Evolutionary conservation across 2,329 filamentous ascomycete genomes (phyloP), one percentile per base, ranked within the genome.

Genomic region (Ophiocordyceps camponoti-saundersi): DNA sequence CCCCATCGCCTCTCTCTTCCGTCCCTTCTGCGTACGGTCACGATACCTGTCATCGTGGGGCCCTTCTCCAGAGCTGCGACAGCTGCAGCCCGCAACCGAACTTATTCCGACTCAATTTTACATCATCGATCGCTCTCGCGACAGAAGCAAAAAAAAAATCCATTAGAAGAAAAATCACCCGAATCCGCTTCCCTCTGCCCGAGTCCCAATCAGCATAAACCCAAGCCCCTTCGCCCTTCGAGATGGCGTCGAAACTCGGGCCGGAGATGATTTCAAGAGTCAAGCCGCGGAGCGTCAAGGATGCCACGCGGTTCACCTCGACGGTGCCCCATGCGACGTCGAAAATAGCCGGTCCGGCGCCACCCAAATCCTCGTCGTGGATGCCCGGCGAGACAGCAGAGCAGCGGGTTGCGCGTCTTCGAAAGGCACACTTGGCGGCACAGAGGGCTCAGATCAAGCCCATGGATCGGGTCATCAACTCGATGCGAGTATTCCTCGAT

Each of bases 231-330:
- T 7, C 39, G 20, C 6, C n/a, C 10, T 6, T 43, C 22, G 16
- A 43, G 22, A 23, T 29, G 23, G 22, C 21, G 3, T 23, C 15
- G n/a, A 26, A 29, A 16, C 23, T 29, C 16, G 22, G 23, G 22
- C 16, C 49, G 49, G 55, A 21, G 45, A 70, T 69, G 66, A 61
- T 63, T 48, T 63, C 64, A 32, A 61, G 62, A 54, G 63, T 69
- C 42, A 68, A 67, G 53, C 73, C 82, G 50, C 80, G 82, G 60
- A 85, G 78, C 65, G 80, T 84, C 61, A 77, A 77, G 56, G 85
- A 89, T 62, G 85, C 85, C 54, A 92, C 85, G 57, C 80, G 84
- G 59, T 92, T 69, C 60, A 69, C 66, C 34, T 68, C 66, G 48
- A 68, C 65, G 48, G 66, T 67, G 49, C 66, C 67, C 46, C 83